phyloP scores from a whole-genome alignment of 768 basidiomycete genomes.

The Suillus plorans region DNA sequence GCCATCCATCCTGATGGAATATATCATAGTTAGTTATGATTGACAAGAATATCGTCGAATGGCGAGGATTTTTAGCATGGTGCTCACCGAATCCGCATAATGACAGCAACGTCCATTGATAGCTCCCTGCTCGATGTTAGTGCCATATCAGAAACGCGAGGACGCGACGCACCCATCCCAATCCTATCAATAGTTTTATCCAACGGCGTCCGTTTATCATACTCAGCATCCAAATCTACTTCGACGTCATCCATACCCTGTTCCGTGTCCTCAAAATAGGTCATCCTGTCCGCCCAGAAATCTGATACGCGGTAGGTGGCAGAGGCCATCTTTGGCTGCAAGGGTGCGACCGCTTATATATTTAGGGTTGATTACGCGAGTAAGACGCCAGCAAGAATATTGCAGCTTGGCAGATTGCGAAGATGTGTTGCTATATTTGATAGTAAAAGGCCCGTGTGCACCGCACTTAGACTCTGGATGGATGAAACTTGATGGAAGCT shows the following conservation, averaged over 20 bases:
- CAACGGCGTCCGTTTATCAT: constrained; percentile 56
- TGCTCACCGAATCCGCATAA: constrained; percentile 86
- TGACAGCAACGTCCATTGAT: constrained; percentile 80
- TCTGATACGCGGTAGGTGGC: constrained; percentile 47
- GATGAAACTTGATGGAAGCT: neutral
- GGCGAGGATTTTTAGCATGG: neutral
- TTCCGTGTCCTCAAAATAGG: constrained; percentile 41
- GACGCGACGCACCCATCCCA: constrained; percentile 68
- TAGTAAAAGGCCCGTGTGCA: too few relatives aligned
- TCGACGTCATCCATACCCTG: constrained; percentile 33
- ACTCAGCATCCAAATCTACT: constrained; percentile 22
- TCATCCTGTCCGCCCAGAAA: constrained; percentile 46
- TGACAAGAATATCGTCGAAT: neutral
- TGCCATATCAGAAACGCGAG: neutral
- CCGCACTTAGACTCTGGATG: neutral
- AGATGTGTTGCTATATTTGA: neutral
- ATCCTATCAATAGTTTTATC: constrained; percentile 89
- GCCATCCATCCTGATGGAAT: constrained; percentile 78
- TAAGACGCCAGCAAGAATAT: neutral
- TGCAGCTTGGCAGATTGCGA: neutral
- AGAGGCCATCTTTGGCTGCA: constrained; percentile 34
- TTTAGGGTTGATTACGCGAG: constrained; percentile 7
- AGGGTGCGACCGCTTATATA: neutral
- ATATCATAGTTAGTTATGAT: constrained; percentile 4
- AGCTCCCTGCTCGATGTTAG: constrained; percentile 46